Conservation (phyloP, 495 filamentous ascomycete genomes). For the Penicilliopsis zonata region DNA sequence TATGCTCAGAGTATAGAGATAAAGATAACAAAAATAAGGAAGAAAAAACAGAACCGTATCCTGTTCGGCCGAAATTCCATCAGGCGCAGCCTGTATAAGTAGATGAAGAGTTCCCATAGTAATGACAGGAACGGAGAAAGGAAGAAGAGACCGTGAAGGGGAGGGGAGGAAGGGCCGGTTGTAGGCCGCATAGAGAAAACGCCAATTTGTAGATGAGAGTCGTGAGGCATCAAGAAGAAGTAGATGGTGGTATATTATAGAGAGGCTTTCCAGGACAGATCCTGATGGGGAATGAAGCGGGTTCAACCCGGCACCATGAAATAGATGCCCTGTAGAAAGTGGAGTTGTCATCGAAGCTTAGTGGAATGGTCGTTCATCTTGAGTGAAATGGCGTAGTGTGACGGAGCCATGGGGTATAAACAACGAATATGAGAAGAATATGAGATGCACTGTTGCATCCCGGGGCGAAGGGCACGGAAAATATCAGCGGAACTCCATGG, state of each 20-base stretch:
- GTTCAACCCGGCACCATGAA: too few species aligned
- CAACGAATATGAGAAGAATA: background rate
- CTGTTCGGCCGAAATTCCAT: slow-evolving; percentile 2
- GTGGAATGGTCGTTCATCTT: background rate
- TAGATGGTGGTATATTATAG: background rate
- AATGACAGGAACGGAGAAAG: slow-evolving; percentile 8
- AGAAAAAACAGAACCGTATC: background rate
- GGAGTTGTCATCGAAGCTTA: background rate
- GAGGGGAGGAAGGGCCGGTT: too few species aligned
- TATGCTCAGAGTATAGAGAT: background rate
- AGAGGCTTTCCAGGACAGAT: too few species aligned
- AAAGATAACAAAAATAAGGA: slow-evolving; percentile 4
- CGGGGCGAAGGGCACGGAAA: slow-evolving; percentile 1
- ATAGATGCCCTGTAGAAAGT: background rate
- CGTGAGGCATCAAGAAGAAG: slow-evolving; percentile 15
- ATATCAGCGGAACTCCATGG: slow-evolving; percentile 83
- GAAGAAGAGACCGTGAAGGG: slow-evolving; percentile 1
- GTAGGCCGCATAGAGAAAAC: slow-evolving; percentile 5
- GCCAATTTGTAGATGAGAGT: slow-evolving; percentile 15
- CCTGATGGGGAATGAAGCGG: too few species aligned
- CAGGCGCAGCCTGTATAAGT: slow-evolving; percentile 3
- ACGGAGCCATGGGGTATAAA: slow-evolving; percentile 1
- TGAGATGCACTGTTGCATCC: background rate
- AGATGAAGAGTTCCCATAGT: slow-evolving; percentile 2
- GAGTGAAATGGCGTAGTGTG: too few species aligned